Percentiles rank a stretch among this genome's conserved stretches.
These are phyloP conservation scores for Rubroboletus pulcherrimus DNA, from an alignment of 768 basidiomycete species.

Conservation along the genomic window DNA sequence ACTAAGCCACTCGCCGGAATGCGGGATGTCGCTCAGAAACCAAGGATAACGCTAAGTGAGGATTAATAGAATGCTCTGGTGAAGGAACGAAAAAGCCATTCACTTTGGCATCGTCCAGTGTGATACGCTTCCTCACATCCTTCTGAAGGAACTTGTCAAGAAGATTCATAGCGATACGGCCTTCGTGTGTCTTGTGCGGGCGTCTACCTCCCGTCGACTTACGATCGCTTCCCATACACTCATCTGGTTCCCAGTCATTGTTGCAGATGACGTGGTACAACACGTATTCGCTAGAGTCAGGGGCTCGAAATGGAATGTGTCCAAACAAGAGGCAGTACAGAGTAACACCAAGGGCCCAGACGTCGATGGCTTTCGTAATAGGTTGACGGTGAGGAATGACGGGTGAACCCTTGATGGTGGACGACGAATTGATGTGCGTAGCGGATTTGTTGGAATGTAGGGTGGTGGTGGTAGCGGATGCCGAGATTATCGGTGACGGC, in stretches of 20 bases:
- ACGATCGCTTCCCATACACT: slow-evolving; percentile 67
- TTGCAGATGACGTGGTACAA: slow-evolving; percentile 79
- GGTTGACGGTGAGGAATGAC: slow-evolving; percentile 37
- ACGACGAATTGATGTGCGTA: slow-evolving; percentile 29
- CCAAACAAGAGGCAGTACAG: slow-evolving; percentile 94
- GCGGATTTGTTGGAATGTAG: slow-evolving; percentile 28
- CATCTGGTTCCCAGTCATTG: slow-evolving; percentile 65
- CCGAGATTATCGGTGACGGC: slow-evolving; percentile 32
- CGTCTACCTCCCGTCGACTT: slow-evolving; percentile 62
- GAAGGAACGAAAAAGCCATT: slow-evolving; percentile 10
- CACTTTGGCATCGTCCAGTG: slow-evolving; percentile 81
- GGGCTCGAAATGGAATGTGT: slow-evolving; percentile 67
- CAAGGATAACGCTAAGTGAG: slow-evolving; percentile 52
- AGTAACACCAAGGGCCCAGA: slow-evolving; percentile 97
- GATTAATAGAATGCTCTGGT: neutral
- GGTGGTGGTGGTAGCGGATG: slow-evolving; percentile 30
- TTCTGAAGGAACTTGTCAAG: slow-evolving; percentile 80
- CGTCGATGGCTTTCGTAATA: slow-evolving; percentile 91
- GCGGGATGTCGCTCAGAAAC: slow-evolving; percentile 64
- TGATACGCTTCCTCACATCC: slow-evolving; percentile 68
- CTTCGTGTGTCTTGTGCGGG: slow-evolving; percentile 46
- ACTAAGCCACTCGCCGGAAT: slow-evolving; percentile 68
- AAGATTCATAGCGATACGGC: slow-evolving; percentile 61
- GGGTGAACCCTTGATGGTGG: slow-evolving; percentile 27
- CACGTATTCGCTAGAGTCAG: slow-evolving; percentile 60